Evolutionary conservation across 2,329 filamentous ascomycete genomes (phyloP).

Genomic region (Bertia moriformis): DNA sequence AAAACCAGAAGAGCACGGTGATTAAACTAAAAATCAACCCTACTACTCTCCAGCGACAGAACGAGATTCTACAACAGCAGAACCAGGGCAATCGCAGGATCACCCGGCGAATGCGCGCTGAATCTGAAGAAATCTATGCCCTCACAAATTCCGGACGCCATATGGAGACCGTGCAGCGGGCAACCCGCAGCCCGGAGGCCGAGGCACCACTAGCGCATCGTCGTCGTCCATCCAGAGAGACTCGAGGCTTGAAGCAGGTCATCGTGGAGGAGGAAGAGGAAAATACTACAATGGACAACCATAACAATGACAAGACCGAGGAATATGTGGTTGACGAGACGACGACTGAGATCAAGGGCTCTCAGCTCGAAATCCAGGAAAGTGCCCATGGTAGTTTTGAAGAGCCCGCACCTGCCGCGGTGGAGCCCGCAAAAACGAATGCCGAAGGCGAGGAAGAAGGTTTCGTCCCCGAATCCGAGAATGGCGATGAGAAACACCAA

Average conservation of each 20-base stretch:
- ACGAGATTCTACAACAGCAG: too few relatives aligned
- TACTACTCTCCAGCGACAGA: slow-evolving; percentile 4
- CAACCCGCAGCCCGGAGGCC: neutral
- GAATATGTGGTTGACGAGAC: neutral
- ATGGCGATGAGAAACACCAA: slow-evolving; percentile 4
- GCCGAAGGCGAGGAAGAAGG: slow-evolving; percentile 6
- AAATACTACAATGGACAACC: too few relatives aligned
- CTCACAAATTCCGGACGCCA: neutral
- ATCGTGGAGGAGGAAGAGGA: neutral
- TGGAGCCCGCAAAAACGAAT: slow-evolving; percentile 1
- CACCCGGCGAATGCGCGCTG: neutral
- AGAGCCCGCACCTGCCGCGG: slow-evolving; percentile 1
- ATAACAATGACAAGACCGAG: too few relatives aligned
- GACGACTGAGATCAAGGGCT: neutral
- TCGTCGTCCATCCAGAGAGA: neutral
- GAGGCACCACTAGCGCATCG: neutral
- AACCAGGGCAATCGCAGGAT: neutral
- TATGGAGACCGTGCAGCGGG: neutral
- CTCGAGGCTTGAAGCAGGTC: neutral
- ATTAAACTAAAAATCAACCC: slow-evolving; percentile 6
- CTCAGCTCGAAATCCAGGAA: neutral
- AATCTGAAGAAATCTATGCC: neutral
- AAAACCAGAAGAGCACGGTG: slow-evolving; percentile 12
- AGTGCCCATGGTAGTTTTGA: slow-evolving; percentile 5
- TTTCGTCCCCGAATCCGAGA: slow-evolving; percentile 2